Evolutionary conservation across 2,329 filamentous ascomycete species (phyloP).

Genomic region (Fusarium ambrosium): DNA sequence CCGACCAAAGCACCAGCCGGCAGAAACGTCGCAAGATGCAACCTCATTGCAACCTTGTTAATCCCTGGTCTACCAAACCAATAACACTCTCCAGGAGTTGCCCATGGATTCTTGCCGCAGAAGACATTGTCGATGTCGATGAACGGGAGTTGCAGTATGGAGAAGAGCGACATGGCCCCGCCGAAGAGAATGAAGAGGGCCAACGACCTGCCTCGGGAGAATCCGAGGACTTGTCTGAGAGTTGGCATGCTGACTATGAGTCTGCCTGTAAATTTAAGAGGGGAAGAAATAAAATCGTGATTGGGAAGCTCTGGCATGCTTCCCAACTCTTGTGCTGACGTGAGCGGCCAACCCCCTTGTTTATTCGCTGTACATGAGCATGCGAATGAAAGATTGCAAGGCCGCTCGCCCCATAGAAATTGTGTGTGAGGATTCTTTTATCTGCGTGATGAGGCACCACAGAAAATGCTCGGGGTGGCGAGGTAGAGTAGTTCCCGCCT

Average conservation of each 20-base stretch:
- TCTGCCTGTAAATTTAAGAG: too few species aligned
- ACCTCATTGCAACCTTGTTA: constrained; percentile 1
- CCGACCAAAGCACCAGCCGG: constrained; percentile 20
- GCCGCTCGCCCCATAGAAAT: too few species aligned
- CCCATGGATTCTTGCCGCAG: constrained; percentile 4
- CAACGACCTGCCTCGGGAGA: neutral
- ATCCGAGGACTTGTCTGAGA: constrained; percentile 8
- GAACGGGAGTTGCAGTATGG: constrained; percentile 1
- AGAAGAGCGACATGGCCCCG: constrained; percentile 2
- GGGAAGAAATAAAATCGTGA: neutral
- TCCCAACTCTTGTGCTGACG: neutral
- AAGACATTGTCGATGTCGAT: constrained; percentile 23
- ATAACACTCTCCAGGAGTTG: constrained; percentile 11
- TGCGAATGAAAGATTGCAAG: too few species aligned
- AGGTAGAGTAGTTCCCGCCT: too few species aligned
- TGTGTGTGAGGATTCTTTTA: too few species aligned
- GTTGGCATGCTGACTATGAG: neutral
- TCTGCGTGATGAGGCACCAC: too few species aligned
- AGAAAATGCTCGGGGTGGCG: too few species aligned
- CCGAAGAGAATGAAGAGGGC: constrained; percentile 2
- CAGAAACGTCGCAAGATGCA: constrained; percentile 17
- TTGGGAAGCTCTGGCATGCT: neutral
- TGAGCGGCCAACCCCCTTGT: neutral
- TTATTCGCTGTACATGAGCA: too few species aligned
- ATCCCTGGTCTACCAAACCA: constrained; percentile 15